These are phyloP conservation scores for Tulasnella sp. DNA, from an alignment of 768 basidiomycete genomes.

Conservation along the genomic window DNA sequence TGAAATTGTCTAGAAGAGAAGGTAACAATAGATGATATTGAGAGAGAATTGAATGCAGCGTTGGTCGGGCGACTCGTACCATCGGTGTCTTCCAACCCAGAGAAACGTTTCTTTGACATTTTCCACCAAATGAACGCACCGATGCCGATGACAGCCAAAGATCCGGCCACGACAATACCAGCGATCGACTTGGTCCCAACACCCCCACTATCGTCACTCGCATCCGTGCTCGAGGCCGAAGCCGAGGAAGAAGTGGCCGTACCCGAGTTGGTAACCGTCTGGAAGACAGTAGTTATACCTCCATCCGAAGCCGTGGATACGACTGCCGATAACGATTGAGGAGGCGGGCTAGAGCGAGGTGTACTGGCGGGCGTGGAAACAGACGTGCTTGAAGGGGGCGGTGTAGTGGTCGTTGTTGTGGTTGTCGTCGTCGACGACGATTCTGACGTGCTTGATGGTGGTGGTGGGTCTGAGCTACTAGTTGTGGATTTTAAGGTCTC, in stretches of 20 bases:
- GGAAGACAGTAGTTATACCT: neutral
- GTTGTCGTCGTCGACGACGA: conserved; percentile 21
- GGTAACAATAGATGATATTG: neutral
- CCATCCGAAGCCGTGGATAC: conserved; percentile 18
- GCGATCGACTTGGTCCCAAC: conserved; percentile 36
- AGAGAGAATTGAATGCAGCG: neutral
- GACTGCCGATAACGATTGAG: neutral
- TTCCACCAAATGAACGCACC: conserved; percentile 79
- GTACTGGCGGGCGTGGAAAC: conserved; percentile 22
- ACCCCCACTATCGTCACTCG: neutral
- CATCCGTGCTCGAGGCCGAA: conserved; percentile 16
- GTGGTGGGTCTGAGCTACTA: neutral
- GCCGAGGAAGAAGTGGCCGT: conserved; percentile 15
- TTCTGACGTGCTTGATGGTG: neutral
- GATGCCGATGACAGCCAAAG: conserved; percentile 62
- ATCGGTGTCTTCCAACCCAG: conserved; percentile 57
- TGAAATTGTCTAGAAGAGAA: conserved; percentile 66
- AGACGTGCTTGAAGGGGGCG: conserved; percentile 28
- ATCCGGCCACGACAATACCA: conserved; percentile 74
- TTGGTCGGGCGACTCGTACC: conserved; percentile 42
- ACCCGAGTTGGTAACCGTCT: neutral
- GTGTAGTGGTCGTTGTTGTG: conserved; percentile 28
- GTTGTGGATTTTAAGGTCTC: neutral
- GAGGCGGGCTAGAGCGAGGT: neutral
- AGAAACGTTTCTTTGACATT: conserved; percentile 68